Evolutionary conservation across 2,329 filamentous ascomycete genomes (phyloP), one percentile per base, ranked within the genome.

Genomic region (Sporothrix pallida): DNA sequence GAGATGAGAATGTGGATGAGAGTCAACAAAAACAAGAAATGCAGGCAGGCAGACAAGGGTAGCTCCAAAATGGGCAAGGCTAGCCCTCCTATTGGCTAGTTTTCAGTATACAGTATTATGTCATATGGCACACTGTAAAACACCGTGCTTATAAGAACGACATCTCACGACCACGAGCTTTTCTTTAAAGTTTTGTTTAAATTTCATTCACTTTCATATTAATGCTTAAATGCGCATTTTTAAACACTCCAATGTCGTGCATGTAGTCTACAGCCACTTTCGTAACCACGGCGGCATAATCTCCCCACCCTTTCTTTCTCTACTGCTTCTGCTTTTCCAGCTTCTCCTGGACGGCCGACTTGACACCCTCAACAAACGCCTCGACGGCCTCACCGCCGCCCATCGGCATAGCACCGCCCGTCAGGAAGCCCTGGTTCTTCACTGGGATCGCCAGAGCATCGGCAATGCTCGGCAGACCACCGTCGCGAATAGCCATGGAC

Each of bases 371-470:
- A 26, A 99, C 87, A 82, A 99, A 99, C 3, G 93, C 93, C 83
- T 97, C 92, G 1, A 99, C 91, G 13, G 95, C 95, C 78, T 96
- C 92, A 6, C 92, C 93, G 71, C 95, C 95, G 60, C 95, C 95
- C 63, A 98, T 83, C 1, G 95, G 95, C 84, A 98, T 76, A 91
- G 70, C 89, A 6, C 93, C 91, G 72, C 92, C 90, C 75, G 87
- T 87, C 79, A 97, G 87, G 76, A 93, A 92, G 3, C 95, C 95
- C n/a, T 92, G 92, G 80, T 97, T 94, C 79, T 92, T 88, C 23
- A 99, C 89, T 77, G 90, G 89, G 74, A 98, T 88, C 7, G 90
- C 89, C 54, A 99, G 84, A 3, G 95, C 95, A 78, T 97, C 94
- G 7, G 94, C 92, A 76, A 99, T 92, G 78, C 91, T 97, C 4